These are phyloP conservation scores for Calonectria henricotiae DNA, from an alignment of 2,329 filamentous ascomycete genomes.

Conservation along the genomic window DNA sequence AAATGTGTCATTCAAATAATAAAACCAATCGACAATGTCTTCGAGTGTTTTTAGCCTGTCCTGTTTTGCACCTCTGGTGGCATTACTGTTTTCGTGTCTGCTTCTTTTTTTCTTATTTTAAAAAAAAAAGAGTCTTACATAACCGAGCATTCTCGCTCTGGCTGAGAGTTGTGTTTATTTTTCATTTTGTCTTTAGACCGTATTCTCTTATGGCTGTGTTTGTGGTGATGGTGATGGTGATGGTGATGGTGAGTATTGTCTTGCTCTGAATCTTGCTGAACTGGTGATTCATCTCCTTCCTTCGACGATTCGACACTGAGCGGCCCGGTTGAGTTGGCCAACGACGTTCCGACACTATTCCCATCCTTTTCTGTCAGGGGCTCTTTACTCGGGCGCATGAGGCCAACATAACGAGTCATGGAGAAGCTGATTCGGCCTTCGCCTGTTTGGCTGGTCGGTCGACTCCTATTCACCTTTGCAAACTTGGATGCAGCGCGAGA, in stretches of 20 bases:
- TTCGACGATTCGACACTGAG: constrained; percentile 48
- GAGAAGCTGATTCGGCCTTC: constrained; percentile 73
- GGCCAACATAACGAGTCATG: constrained; percentile 70
- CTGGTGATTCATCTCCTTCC: constrained; percentile 46
- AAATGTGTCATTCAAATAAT: constrained; percentile 41
- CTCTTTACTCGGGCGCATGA: constrained; percentile 70
- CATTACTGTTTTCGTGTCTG: constrained; percentile 11
- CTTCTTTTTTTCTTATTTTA: not conserved
- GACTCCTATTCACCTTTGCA: constrained; percentile 66
- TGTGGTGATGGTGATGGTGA: constrained; percentile 53
- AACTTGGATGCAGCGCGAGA: constrained; percentile 74
- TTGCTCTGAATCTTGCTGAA: constrained; percentile 48
- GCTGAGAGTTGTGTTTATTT: constrained; percentile 58
- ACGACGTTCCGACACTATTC: constrained; percentile 49
- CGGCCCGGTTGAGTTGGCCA: constrained; percentile 50
- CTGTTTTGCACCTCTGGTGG: not conserved
- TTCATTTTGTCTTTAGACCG: constrained; percentile 62
- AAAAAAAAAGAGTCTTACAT: constrained; percentile 58
- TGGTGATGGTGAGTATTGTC: constrained; percentile 43
- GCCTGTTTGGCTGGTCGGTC: constrained; percentile 73
- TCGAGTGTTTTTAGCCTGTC: constrained; percentile 13
- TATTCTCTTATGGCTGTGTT: constrained; percentile 57
- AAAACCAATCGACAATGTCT: constrained; percentile 21
- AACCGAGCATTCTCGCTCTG: constrained; percentile 66
- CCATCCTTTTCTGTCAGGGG: constrained; percentile 50